Conservation (phyloP, 495 filamentous ascomycete genomes). For the Diplogelasinospora grovesii region DNA sequence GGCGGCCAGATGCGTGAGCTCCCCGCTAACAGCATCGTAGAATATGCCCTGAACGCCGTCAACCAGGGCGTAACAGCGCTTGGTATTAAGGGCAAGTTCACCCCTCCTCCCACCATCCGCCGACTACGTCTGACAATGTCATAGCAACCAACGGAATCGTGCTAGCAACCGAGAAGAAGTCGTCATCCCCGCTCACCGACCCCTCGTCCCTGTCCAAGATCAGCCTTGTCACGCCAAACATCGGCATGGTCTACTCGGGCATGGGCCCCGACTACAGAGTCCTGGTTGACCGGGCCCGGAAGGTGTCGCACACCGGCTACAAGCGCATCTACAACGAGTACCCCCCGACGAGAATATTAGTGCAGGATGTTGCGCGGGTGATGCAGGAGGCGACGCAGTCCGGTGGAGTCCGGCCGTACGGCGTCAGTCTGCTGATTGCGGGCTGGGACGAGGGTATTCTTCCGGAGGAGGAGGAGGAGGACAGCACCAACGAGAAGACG, state of each 20-base stretch:
- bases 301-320: constrained; percentile 98
- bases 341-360: constrained; percentile 94
- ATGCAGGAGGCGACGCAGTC: constrained; percentile 99
- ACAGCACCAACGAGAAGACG: constrained; percentile 33
- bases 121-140: not conserved
- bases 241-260: constrained; percentile 98
- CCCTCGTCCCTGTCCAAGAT: constrained; percentile 93
- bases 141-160: constrained; percentile 97
- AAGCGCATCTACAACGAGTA: constrained; percentile 99
- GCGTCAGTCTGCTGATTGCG: constrained; percentile 88
- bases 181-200: constrained; percentile 90
- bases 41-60: constrained; percentile 98
- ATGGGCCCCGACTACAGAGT: constrained; percentile 99
- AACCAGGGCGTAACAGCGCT: constrained; percentile 98
- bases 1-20: not conserved
- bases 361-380: constrained; percentile 94
- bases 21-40: constrained; percentile 39
- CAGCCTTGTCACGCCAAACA: constrained; percentile 95
- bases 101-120: constrained; percentile 2
- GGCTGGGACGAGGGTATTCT: constrained; percentile 97
- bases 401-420: constrained; percentile 96
- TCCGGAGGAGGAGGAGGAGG: constrained; percentile 61
- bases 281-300: constrained; percentile 93
- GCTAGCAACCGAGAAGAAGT: constrained; percentile 99
- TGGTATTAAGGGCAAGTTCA: constrained; percentile 81